Evolutionary conservation across 352 stramenopile genomes (phyloP), one percentile per base, ranked within the genome.

Genomic region (Globisporangium echinulatum): DNA sequence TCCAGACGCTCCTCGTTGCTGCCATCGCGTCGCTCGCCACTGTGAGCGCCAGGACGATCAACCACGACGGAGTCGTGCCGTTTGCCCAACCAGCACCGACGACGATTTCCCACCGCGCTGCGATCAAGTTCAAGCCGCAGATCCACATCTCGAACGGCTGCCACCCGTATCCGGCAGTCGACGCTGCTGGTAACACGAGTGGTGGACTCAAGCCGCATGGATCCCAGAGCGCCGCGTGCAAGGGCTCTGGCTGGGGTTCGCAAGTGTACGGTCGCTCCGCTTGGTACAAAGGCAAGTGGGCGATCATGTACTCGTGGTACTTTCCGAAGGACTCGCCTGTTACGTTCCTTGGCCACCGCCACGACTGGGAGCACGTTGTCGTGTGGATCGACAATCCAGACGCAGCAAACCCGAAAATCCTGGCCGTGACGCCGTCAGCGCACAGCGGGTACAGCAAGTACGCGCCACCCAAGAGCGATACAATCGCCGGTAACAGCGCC

Each of bases 261-360:
- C 66, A 72, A 52, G 52, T 72, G 2, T 72, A 67, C 37, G 57
- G 62, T 15, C 66, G 62, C 13, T 62, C 62, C 15, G 44, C 19
- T 13, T 61, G 40, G 51, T 69, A 69, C 54, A 62, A 71, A 10
- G 58, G 54, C 47, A 49, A 43, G 14, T 69, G 52, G 46, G 58
- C 62, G 17, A 67, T 72, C 64, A 69, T 69, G 66, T 71, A 73
- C 63, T 64, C 62, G 17, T 74, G 68, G 68, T 79, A 79, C 63
- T 76, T 79, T 54, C 64, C 48, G 15, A 79, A 75, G 59, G 68
- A 79, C 61, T 66, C 66, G 39, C 68, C 68, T 19, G 67, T 54
- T 10, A 56, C 62, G 17, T 17, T 54, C 9, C 46, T 79, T 7
- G 72, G 69, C 8, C 69, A 80, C 54, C 71, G 68, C 11, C 69